These are phyloP conservation scores for Prinsepia uniflora DNA, from an alignment of 306 rosid species.

Conservation along the genomic window DNA sequence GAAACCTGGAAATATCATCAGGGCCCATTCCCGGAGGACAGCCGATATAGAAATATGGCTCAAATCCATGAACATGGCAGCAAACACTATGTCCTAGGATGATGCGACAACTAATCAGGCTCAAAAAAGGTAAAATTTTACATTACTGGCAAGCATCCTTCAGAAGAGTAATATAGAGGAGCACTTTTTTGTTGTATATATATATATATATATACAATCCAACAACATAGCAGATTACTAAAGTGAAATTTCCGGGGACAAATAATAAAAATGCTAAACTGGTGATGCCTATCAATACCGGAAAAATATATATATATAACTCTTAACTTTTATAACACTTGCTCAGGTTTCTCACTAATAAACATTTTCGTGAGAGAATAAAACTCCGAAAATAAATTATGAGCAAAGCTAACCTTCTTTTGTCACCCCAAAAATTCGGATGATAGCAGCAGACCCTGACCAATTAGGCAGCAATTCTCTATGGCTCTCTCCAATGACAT, in stretches of 20 bases:
- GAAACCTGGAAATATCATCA: constrained; percentile 77
- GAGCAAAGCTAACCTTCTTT: constrained; percentile 62
- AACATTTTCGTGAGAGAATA: not conserved
- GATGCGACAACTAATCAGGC: constrained; percentile 14
- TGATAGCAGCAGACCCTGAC: constrained; percentile 77
- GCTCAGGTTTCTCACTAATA: not conserved
- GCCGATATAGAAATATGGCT: constrained; percentile 85
- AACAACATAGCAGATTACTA: not conserved
- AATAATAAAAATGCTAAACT: not conserved
- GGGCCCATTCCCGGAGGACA: constrained; percentile 92
- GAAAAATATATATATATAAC: not conserved
- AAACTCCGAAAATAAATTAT: not conserved
- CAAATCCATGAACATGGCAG: constrained; percentile 92
- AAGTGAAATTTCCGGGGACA: not conserved
- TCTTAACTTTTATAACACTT: not conserved
- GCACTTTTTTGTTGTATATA: not conserved
- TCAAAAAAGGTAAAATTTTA: not conserved
- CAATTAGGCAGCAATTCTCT: constrained; percentile 59
- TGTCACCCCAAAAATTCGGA: constrained; percentile 89
- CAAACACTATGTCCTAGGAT: constrained; percentile 85
- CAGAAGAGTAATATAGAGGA: not conserved
- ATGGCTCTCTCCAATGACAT: constrained; percentile 70
- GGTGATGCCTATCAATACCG: not conserved
- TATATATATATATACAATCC: not conserved
- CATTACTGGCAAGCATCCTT: not conserved